phyloP scores from a whole-genome alignment of 352 stramenopile species.

The Phytophthora meadii region DNA sequence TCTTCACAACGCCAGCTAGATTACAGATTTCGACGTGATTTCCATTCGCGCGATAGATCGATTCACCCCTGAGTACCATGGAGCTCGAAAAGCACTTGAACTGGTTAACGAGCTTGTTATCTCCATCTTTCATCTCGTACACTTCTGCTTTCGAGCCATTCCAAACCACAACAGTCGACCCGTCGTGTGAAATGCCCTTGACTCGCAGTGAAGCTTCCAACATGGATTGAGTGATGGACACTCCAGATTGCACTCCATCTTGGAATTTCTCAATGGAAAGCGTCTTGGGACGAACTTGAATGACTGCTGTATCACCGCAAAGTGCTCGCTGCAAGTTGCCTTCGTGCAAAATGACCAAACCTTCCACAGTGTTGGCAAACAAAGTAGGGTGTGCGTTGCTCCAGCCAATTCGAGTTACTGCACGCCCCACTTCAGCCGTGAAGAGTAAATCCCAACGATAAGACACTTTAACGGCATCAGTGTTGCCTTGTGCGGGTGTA shows the following conservation, averaged over 20 bases:
- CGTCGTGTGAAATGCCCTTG: constrained; percentile 88
- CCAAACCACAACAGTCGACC: constrained; percentile 81
- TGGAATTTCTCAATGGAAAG: constrained; percentile 82
- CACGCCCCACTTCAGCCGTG: constrained; percentile 53
- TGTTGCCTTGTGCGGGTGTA: constrained; percentile 6
- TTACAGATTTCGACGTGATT: constrained; percentile 92
- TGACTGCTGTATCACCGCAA: constrained; percentile 82
- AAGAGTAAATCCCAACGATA: constrained; percentile 82
- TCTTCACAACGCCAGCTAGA: constrained; percentile 86
- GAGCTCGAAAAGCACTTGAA: constrained; percentile 82
- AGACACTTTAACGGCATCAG: constrained; percentile 27
- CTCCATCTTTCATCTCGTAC: constrained; percentile 84
- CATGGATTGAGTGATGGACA: constrained; percentile 67
- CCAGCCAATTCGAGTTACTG: constrained; percentile 74
- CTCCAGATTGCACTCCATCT: constrained; percentile 50
- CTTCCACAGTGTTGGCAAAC: constrained; percentile 75
- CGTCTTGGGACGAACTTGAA: constrained; percentile 77
- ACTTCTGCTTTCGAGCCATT: constrained; percentile 87
- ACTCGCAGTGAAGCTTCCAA: constrained; percentile 75
- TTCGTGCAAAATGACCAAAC: constrained; percentile 86
- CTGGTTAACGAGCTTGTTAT: constrained; percentile 58
- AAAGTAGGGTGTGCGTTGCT: constrained; percentile 64
- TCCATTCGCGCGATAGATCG: constrained; percentile 84
- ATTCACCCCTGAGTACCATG: constrained; percentile 86
- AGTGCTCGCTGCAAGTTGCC: constrained; percentile 86